Conservation (phyloP, 306 rosid species). For the Quercus alba region DNA sequence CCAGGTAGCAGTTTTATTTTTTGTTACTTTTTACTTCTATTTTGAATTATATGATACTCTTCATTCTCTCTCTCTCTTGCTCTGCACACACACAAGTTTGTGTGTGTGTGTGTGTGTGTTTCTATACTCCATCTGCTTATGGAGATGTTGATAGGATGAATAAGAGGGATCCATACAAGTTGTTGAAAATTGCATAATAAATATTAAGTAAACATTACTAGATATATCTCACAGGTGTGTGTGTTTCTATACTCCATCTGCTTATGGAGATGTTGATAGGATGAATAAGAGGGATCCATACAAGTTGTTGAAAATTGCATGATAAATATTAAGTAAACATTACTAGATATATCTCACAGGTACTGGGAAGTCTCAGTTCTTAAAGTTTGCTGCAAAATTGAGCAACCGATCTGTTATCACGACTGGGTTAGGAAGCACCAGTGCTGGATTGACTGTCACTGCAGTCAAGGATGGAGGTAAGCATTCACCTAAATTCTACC, state of each 20-base stretch:
- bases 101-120: background rate
- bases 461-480: conserved; percentile 96
- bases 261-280: background rate
- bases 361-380: conserved; percentile 93
- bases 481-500: conserved; percentile 2
- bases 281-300: too few species aligned
- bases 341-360: conserved; percentile 39
- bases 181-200: background rate
- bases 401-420: conserved; percentile 95
- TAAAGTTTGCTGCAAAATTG: conserved; percentile 89
- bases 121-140: background rate
- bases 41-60: background rate
- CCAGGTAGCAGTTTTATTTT: conserved; percentile 61
- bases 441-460: conserved; percentile 95
- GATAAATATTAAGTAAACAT: background rate
- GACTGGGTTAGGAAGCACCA: conserved; percentile 97
- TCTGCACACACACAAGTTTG: too few species aligned
- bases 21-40: conserved; percentile 16
- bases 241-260: background rate
- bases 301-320: background rate
- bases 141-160: background rate
- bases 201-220: background rate
- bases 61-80: background rate
- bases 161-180: background rate
- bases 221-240: conserved; percentile 38